Evolutionary conservation across 1,284 basidiomycete genomes (phyloP), one percentile per base, ranked within the genome.

Genomic region (Sporisorium iseilematis-ciliati): DNA sequence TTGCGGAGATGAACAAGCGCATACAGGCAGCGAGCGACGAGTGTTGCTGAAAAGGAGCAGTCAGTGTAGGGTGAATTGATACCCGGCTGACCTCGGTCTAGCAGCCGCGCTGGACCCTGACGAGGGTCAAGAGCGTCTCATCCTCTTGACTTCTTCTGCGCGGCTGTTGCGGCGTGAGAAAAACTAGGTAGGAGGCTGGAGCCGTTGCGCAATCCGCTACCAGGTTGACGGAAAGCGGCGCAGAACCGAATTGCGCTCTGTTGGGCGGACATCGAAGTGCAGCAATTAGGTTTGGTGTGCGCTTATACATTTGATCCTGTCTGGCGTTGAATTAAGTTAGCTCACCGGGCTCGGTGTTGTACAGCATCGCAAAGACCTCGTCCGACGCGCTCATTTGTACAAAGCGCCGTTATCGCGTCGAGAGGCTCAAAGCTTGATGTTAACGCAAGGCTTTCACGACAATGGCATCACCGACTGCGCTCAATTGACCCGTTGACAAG

Each of bases 1-100:
- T 25, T 48, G 65, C 57, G 53, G 65, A 60, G 65, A 41, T 56
- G 16, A 21, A 33, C 38, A 21, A 10, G 23, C 52, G 23, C 29
- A 43, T 3, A n/a, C 26, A 23, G 49, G 20, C 41, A 48, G 56
- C 46, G 43, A 33, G 42, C 25, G 43, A 23, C 33, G 35, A 41
- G 16, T 38, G 23, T 11, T n/a, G 21, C n/a, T 20, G 29, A 33
- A 20, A 4, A 8, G 25, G n/a, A 49, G 51, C 35, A 12, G 38
- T 11, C 21, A n/a, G 20, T 41, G 21, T 25, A n/a, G 14, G 23
- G 51, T 18, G 26, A 29, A 6, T 20, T 31, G 48, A 31, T 38
- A 38, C 12, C 35, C 35, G 35, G 35, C 35, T 38, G 35, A 38
- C 35, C 35, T 38, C 35, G 35, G 35, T 38, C 35, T 38, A 38